These are phyloP conservation scores for Arachis hypogaea DNA, from an alignment of 306 rosid genomes.

Conservation along the genomic window DNA sequence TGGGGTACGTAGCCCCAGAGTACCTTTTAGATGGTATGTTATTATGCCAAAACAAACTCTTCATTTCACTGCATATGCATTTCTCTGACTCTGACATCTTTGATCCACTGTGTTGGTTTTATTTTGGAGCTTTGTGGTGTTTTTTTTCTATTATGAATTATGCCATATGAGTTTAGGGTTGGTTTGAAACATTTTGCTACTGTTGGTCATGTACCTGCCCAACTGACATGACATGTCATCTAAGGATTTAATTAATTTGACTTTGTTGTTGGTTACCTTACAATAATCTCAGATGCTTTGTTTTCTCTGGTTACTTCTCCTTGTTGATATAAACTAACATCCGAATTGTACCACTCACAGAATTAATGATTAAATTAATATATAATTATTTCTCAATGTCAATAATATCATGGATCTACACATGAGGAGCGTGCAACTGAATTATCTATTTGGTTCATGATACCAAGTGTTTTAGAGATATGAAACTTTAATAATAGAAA, in stretches of 20 bases:
- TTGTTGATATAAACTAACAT: not conserved
- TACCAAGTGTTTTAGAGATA: too few relatives aligned
- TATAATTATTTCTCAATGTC: not conserved
- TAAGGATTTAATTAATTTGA: conserved; percentile 24
- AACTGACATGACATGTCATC: conserved; percentile 29
- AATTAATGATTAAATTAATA: not conserved
- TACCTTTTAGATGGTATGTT: conserved; percentile 90
- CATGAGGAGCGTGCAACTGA: not conserved
- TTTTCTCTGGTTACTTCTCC: conserved; percentile 11
- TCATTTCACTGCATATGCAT: conserved; percentile 37
- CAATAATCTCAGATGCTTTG: conserved; percentile 12
- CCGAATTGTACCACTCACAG: not conserved
- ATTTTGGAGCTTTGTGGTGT: conserved; percentile 40
- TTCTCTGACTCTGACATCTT: conserved; percentile 39
- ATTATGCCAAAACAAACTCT: conserved; percentile 39
- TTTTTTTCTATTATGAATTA: conserved; percentile 24
- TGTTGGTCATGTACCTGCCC: conserved; percentile 44
- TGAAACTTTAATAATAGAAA: too few relatives aligned
- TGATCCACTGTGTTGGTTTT: conserved; percentile 39
- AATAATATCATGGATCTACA: not conserved
- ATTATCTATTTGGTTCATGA: not conserved
- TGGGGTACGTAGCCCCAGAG: conserved; percentile 96
- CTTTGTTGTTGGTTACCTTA: conserved; percentile 18
- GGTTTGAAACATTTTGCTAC: conserved; percentile 42
- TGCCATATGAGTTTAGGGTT: conserved; percentile 34